Base-by-base conservation (phyloP, 352 stramenopile genomes). In the Pythium dissotocum region DNA sequence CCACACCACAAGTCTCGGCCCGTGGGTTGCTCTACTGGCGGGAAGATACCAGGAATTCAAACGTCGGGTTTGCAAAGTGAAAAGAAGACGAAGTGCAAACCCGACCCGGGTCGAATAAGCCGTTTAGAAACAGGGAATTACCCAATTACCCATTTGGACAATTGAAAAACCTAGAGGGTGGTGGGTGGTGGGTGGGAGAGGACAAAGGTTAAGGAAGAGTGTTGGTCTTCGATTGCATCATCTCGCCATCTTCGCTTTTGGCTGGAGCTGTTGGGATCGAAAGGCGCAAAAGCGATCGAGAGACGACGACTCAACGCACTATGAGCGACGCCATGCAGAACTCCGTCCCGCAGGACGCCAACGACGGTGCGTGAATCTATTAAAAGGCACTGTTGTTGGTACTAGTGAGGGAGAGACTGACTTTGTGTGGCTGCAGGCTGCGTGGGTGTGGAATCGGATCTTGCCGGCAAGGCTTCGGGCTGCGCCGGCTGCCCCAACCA, bases 401-500 rank as follows among this genome's bases (percentile, higher is more conserved):
- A 78, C 75, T 44, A 66, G 71, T 71, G 51, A 46, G 59, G 46
- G 21, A 16, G 8, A 58, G 8, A 58, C 35, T 44, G 38, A 44
- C 9, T 16, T 1, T 18, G 38, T 44, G 51, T 30, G 49, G 21
- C 13, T 35, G 58, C 14, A 80, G 93, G 80, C 24, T 99, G 98
- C 77, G 94, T 99, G 10, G 98, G 98, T 6, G 93, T 97, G 10
- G 77, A 96, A 40, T 98, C 96, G 4, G 87, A 98, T 56, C 71
- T 91, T 51, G 98, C 98, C 6, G 98, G 98, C 55, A 99, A 98
- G 72, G 94, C 88, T 0, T 83, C 80, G 9, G 90, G 95, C 51
- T 99, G 98, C 70, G 94, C 90, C 0, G 98, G 98, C 7, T 99
- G 98, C 79, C 98, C 98, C 33, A 99, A 99, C 77, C 96, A 99